Evolutionary conservation across 805 yeast genomes (phyloP), one percentile per base, ranked within the genome.

Genomic region (Kuraishia molischiana): DNA sequence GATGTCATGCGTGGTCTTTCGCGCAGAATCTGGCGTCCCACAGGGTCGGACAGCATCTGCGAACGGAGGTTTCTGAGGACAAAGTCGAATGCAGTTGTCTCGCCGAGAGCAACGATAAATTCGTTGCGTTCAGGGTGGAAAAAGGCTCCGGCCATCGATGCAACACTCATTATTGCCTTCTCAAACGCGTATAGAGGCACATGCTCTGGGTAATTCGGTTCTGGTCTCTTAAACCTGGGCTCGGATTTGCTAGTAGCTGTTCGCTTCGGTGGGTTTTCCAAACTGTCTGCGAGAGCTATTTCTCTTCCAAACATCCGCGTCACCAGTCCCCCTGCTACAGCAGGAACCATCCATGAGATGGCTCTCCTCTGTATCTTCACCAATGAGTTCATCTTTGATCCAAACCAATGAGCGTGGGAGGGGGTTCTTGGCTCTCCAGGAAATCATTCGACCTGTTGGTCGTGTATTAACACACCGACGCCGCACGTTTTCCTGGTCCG

Each of bases 1-100:
- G 87, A 72, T 1, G 92, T 85, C 44, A 92, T 83, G 38, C 92
- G 62, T 1, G 98, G 98, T 44, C 81, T 65, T 29, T 87, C 95
- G 28, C 75, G 63, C 20, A 92, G 61, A 10, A 92, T 77, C 38
- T 74, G 71, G 42, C 98, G 69, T 0, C 98, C 98, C 0, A 71
- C 65, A 1, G 74, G 69, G 51, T 85, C 87, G 30, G 68, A 52
- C 14, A 92, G 69, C 97, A 92, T 90, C 43, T 74, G 74, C 20
- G 65, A 64, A 47, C 85, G 76, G 40, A 92, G 58, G 13, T 67
- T 59, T 17, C 65, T 67, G 38, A 94, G 67, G 24, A 87, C 75
- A 22, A 67, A 70, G 8, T 81, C 77, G 30, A 82, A 65, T 5
- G 95, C 95, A 0, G 96, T 82, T 13, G 90, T 77, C 54, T 92